These are phyloP conservation scores for Chaetomiaceae sp. DNA, from an alignment of 2,329 filamentous ascomycete species.

Conservation along the genomic window DNA sequence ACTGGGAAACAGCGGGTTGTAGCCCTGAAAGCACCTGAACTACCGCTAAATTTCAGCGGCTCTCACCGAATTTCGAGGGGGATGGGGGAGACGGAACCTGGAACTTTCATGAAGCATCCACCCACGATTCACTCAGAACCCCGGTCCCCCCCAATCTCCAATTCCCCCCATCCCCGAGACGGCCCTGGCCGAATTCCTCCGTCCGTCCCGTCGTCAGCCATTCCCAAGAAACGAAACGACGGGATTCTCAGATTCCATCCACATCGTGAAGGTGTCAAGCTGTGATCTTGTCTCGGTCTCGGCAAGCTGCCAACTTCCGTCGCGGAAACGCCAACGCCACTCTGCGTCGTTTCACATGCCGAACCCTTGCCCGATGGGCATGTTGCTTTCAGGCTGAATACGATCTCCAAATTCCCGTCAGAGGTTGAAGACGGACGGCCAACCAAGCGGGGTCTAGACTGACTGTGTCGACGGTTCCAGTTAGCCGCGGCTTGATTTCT, in stretches of 20 bases:
- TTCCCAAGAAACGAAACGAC: slow-evolving; percentile 1
- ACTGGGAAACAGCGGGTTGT: neutral
- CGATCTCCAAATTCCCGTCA: slow-evolving; percentile 16
- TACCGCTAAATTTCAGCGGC: slow-evolving; percentile 1
- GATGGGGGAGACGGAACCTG: neutral
- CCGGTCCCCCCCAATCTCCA: neutral
- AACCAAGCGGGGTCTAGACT: neutral
- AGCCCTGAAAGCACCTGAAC: neutral
- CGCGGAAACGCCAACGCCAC: slow-evolving; percentile 4
- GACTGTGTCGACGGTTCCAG: too few relatives aligned
- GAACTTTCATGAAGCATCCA: neutral
- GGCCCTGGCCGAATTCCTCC: slow-evolving; percentile 12
- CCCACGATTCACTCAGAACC: slow-evolving; percentile 3
- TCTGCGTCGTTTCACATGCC: neutral
- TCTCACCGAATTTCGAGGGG: neutral
- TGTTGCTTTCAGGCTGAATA: slow-evolving; percentile 24
- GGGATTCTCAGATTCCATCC: slow-evolving; percentile 20
- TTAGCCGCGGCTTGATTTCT: too few relatives aligned
- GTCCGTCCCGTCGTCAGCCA: neutral
- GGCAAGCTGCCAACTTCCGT: slow-evolving; percentile 10
- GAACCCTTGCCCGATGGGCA: slow-evolving; percentile 2
- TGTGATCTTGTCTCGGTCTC: neutral
- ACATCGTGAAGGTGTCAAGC: slow-evolving; percentile 4
- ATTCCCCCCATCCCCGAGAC: neutral
- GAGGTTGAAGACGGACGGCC: neutral